These are phyloP conservation scores for Stromatinia cepivora DNA, from an alignment of 2,329 filamentous ascomycete species.

Conservation along the genomic window DNA sequence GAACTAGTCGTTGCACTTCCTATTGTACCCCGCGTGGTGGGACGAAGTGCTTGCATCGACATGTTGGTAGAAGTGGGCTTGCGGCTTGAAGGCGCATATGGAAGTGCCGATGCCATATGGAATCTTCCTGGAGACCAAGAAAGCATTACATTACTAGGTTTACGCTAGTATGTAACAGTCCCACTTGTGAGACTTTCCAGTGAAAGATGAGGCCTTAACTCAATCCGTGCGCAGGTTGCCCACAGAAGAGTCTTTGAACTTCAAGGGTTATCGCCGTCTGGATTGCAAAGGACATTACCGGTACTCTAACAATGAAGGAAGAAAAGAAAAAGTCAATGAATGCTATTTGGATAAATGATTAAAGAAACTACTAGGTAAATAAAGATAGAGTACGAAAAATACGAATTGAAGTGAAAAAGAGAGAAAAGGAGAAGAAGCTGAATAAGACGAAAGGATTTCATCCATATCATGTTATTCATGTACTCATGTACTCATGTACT, in stretches of 20 bases:
- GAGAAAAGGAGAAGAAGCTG: slow-evolving; percentile 7
- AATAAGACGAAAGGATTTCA: slow-evolving; percentile 5
- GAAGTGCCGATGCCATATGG: slow-evolving; percentile 29
- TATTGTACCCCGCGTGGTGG: slow-evolving; percentile 33
- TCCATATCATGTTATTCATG: not conserved
- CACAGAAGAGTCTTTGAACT: not conserved
- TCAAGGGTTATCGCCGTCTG: slow-evolving; percentile 14
- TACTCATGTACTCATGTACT: not conserved
- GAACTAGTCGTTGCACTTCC: slow-evolving; percentile 34
- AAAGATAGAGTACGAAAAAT: not conserved
- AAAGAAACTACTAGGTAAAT: not conserved
- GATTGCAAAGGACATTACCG: not conserved
- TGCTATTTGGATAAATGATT: not conserved
- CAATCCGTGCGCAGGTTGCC: slow-evolving; percentile 21
- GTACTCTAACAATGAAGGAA: not conserved
- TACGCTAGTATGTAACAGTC: slow-evolving; percentile 20
- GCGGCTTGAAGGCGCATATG: slow-evolving; percentile 28
- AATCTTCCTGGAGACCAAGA: slow-evolving; percentile 19
- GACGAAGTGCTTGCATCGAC: slow-evolving; percentile 33
- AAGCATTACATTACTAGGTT: slow-evolving; percentile 24
- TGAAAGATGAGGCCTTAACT: slow-evolving; percentile 21
- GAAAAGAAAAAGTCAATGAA: not conserved
- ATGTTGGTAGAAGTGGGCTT: slow-evolving; percentile 28
- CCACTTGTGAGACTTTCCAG: slow-evolving; percentile 23
- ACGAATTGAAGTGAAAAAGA: not conserved